These are phyloP conservation scores for Nicotiana benthamiana DNA, from an alignment of 257 asterid species.

Conservation along the genomic window DNA sequence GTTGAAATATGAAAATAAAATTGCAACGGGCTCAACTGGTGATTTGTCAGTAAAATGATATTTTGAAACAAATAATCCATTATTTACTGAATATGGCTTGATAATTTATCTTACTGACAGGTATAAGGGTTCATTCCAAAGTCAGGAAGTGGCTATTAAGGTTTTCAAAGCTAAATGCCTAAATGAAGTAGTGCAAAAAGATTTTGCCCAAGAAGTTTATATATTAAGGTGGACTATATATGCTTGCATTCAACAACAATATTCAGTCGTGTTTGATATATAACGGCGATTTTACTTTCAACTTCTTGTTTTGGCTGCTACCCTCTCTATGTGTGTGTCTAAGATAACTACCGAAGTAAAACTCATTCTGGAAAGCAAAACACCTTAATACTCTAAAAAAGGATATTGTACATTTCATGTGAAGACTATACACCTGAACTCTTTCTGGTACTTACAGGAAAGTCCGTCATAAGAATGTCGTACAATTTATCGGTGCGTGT, in stretches of 20 bases:
- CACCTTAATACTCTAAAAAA: neutral
- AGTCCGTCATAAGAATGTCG: conserved; percentile 81
- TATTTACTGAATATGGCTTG: neutral
- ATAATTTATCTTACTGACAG: conserved; percentile 19
- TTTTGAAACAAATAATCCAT: neutral
- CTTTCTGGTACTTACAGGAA: conserved; percentile 38
- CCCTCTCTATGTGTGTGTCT: neutral
- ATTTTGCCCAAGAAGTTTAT: conserved; percentile 80
- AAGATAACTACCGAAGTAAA: neutral
- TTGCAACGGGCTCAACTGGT: conserved; percentile 60
- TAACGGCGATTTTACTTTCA: neutral
- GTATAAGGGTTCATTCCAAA: conserved; percentile 56
- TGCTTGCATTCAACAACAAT: neutral
- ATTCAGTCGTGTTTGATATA: neutral
- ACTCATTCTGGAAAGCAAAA: neutral
- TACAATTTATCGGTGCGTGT: conserved; percentile 84
- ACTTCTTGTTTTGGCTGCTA: neutral
- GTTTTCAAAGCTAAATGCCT: conserved; percentile 48
- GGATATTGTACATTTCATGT: neutral
- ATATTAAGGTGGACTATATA: conserved; percentile 51
- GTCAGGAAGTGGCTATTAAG: conserved; percentile 90
- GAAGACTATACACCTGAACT: neutral
- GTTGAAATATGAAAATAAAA: conserved; percentile 52
- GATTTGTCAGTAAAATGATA: conserved; percentile 51
- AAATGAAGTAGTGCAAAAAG: conserved; percentile 43